Conservation (phyloP, 2,329 filamentous ascomycete species). For the Hymenotorrendiella dingleyae region DNA sequence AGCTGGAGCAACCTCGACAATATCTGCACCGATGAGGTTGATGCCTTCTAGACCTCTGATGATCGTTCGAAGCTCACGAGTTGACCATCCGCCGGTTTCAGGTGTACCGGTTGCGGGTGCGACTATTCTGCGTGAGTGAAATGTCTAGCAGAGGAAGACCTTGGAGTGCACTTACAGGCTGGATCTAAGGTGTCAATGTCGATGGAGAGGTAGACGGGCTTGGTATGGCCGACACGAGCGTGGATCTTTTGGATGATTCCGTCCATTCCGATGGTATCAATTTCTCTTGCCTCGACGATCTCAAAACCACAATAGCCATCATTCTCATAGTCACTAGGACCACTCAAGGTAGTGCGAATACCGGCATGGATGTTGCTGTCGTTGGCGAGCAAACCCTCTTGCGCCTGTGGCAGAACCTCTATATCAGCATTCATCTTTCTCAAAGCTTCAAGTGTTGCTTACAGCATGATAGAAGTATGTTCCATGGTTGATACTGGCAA, state of each 20-base stretch:
- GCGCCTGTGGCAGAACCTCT: too few relatives aligned
- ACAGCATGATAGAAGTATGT: constrained; percentile 85
- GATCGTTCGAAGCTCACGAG: constrained; percentile 66
- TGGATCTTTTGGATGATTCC: constrained; percentile 76
- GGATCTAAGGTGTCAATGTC: constrained; percentile 89
- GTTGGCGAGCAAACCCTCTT: constrained; percentile 72
- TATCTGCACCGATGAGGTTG: constrained; percentile 64
- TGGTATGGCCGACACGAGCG: constrained; percentile 65
- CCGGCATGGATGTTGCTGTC: constrained; percentile 85
- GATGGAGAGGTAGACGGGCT: constrained; percentile 74
- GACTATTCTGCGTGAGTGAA: constrained; percentile 40
- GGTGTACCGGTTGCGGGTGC: constrained; percentile 70
- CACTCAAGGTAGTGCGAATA: constrained; percentile 75
- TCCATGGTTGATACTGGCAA: constrained; percentile 76
- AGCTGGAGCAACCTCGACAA: constrained; percentile 68
- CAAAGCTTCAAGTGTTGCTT: too few relatives aligned
- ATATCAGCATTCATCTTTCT: too few relatives aligned
- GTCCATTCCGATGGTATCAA: constrained; percentile 61
- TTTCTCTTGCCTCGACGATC: constrained; percentile 70
- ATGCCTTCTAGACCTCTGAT: constrained; percentile 62
- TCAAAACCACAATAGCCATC: constrained; percentile 81
- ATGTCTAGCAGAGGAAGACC: constrained; percentile 9
- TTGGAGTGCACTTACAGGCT: constrained; percentile 47
- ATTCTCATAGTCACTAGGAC: constrained; percentile 76
- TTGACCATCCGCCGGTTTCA: constrained; percentile 72